Base-by-base conservation (phyloP, 2,329 filamentous ascomycete genomes). In the Colletotrichum sojae region DNA sequence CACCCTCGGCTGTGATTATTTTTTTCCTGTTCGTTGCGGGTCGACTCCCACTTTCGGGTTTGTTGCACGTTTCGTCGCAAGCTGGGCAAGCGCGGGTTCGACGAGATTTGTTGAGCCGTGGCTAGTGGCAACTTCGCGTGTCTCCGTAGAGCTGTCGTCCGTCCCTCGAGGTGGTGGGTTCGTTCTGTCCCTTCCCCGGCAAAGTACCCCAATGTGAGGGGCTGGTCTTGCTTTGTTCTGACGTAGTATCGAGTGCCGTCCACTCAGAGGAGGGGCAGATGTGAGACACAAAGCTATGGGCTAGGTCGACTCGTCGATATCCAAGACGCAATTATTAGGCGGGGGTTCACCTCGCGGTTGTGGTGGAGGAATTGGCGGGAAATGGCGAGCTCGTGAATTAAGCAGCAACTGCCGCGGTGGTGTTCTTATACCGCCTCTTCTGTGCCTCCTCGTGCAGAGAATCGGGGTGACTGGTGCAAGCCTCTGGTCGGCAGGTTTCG, bases 231-330 rank as follows among this genome's bases (percentile, higher is more conserved):
- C 49, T 57, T 43, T 56, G 36, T 45, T 69, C 67, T 61, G 67
- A 69, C 62, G 67, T 67, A 60, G 62, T 56, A 27, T 60, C 55
- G 54, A 60, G 49, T 59, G 18, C 25, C 39, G 51, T 51, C 67
- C 51, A 61, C 51, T 69, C 15, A 56, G 49, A 45, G 18, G 63
- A 57, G 25, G 51, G 60, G 51, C 40, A 43, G 49, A 8, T 25
- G 36, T 61, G 67, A 67, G 67, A 67, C 62, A 61, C 49, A 51
- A 43, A 25, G 46, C 16, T 27, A 49, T 49, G 46, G 16, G 18
- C 1, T 46, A 18, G n/a, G 18, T 20, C 12, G 46, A 49, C 18
- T 49, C 18, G 45, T 46, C 45, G 49, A 39, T 67, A 27, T 40
- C 39, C 43, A 48, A 61, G 46, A 56, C 31, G 15, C 36, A 56